Evolutionary conservation across 805 yeast species (phyloP).

Genomic region (Wickerhamiella musiphila): DNA sequence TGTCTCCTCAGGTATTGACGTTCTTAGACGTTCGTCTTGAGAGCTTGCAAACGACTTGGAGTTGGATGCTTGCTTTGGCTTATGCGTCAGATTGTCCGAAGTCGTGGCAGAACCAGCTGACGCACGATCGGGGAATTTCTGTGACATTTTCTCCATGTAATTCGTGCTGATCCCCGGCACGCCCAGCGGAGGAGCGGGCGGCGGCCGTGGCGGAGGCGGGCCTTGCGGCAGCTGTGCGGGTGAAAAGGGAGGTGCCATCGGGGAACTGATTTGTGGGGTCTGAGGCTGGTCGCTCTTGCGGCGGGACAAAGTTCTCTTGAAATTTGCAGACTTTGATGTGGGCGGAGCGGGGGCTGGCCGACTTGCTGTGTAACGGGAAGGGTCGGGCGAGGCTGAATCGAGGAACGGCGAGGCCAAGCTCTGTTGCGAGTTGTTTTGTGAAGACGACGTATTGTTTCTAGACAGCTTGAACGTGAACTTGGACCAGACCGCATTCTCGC

Average conservation of each 20-base stretch:
- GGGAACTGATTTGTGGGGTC: too few relatives aligned
- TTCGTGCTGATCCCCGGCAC: constrained; percentile 19
- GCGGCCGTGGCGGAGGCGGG: constrained; percentile 24
- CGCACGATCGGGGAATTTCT: constrained; percentile 9
- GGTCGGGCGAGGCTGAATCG: background rate
- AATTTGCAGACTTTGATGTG: constrained; percentile 2
- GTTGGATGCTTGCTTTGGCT: too few relatives aligned
- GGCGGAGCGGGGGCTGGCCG: background rate
- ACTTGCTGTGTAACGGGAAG: background rate
- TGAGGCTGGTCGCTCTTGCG: too few relatives aligned
- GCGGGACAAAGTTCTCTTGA: too few relatives aligned
- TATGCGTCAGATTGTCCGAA: too few relatives aligned
- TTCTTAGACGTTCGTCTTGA: too few relatives aligned
- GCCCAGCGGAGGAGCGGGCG: constrained; percentile 28
- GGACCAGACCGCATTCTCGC: constrained; percentile 13
- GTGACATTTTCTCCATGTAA: constrained; percentile 2
- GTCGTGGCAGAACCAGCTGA: too few relatives aligned
- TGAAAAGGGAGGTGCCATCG: background rate
- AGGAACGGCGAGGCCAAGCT: constrained; percentile 2
- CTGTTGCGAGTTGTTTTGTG: background rate
- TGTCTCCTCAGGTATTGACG: too few relatives aligned
- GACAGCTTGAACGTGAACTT: constrained; percentile 13
- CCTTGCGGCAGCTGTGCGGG: constrained; percentile 11
- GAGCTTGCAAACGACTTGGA: constrained; percentile 13
- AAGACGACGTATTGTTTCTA: constrained; percentile 2